Conservation (phyloP, 2,329 filamentous ascomycete genomes). For the Coniella lustricola region DNA sequence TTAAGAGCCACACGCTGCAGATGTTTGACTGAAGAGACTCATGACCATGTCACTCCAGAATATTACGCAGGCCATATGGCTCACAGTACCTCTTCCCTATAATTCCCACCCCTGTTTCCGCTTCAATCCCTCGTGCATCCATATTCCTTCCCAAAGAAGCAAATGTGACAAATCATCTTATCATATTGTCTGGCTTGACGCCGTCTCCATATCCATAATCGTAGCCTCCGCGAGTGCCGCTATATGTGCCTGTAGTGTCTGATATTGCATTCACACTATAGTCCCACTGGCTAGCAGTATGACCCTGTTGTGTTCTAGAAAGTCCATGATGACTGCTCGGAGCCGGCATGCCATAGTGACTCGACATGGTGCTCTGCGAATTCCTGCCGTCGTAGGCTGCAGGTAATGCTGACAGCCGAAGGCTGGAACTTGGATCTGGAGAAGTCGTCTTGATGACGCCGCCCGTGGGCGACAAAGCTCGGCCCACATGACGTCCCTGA, state of each 20-base stretch:
- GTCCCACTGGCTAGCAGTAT: conserved; percentile 14
- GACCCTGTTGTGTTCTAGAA: conserved; percentile 7
- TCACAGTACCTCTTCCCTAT: not conserved
- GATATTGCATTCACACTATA: conserved; percentile 17
- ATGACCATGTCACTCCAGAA: conserved; percentile 2
- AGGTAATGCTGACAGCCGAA: conserved; percentile 12
- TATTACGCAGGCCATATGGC: conserved; percentile 5
- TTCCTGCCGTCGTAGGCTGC: conserved; percentile 14
- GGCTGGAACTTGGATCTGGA: conserved; percentile 9
- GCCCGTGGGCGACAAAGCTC: conserved; percentile 12
- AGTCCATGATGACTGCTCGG: conserved; percentile 13
- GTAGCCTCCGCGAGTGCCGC: conserved; percentile 12
- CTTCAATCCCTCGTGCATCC: not conserved
- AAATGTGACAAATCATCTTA: not conserved
- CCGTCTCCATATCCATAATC: conserved; percentile 16
- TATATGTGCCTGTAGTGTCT: conserved; percentile 13
- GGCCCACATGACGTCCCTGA: conserved; percentile 9
- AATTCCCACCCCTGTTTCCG: not conserved
- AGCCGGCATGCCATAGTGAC: conserved; percentile 10
- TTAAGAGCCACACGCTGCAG: not conserved
- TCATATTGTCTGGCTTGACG: conserved; percentile 16
- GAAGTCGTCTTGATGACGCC: conserved; percentile 14
- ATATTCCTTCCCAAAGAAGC: not conserved
- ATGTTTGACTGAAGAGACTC: not conserved
- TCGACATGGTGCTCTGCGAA: conserved; percentile 7